A percentile compares a stretch with the other conserved stretches of the same genome.
These are phyloP conservation scores for Phaeotremella skinneri DNA, from an alignment of 768 basidiomycete genomes.

Conservation along the genomic window DNA sequence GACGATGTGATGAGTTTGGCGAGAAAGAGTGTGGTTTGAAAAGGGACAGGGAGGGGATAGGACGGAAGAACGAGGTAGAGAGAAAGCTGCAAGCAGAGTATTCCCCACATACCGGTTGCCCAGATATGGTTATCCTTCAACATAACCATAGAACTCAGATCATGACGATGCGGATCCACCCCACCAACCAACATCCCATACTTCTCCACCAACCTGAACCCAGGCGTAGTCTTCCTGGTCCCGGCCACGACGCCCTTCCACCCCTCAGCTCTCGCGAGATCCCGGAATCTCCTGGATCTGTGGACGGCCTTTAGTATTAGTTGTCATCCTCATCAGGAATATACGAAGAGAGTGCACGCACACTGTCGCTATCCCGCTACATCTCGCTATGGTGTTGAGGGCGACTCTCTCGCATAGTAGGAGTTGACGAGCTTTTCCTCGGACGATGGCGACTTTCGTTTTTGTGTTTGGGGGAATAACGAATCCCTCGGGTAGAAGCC, in stretches of 20 bases:
- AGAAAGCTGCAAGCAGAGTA: neutral
- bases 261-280: slow-evolving; percentile 71
- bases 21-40: neutral
- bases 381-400: slow-evolving; percentile 86
- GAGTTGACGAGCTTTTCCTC: slow-evolving; percentile 79
- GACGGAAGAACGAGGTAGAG: neutral
- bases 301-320: no score
- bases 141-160: slow-evolving; percentile 99
- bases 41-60: neutral
- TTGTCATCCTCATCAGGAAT: neutral
- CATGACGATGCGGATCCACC: slow-evolving; percentile 90
- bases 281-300: slow-evolving; percentile 79
- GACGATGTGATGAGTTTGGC: slow-evolving; percentile 5
- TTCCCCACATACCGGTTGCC: slow-evolving; percentile 74
- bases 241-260: slow-evolving; percentile 88
- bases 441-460: slow-evolving; percentile 75
- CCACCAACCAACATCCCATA: slow-evolving; percentile 98
- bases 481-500: slow-evolving; percentile 85
- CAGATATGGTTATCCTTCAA: slow-evolving; percentile 99
- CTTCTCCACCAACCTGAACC: slow-evolving; percentile 95
- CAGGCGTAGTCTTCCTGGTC: slow-evolving; percentile 95
- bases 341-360: slow-evolving; percentile 52
- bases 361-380: slow-evolving; percentile 96
- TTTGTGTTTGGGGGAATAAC: slow-evolving; percentile 66
- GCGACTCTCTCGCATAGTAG: slow-evolving; percentile 90